Percentiles rank a stretch among this genome's conserved stretches.
Evolutionary conservation across 768 basidiomycete genomes (phyloP).

Genomic region (Amanita molliuscula): DNA sequence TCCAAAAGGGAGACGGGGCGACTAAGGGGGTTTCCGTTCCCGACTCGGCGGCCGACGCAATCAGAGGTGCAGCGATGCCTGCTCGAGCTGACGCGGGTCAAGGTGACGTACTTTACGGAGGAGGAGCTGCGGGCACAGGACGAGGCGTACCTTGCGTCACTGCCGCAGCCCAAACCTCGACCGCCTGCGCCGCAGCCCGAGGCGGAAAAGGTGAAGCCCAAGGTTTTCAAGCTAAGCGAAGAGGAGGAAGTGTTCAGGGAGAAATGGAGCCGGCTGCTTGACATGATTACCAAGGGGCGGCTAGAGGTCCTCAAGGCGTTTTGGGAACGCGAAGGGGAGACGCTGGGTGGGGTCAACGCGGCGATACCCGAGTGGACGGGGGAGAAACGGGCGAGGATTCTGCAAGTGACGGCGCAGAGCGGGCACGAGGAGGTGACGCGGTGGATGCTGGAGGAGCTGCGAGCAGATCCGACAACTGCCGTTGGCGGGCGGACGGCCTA

Average conservation of each 20-base stretch:
- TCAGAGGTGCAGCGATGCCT: conserved; percentile 84
- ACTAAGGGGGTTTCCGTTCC: conserved; percentile 88
- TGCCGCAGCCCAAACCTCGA: conserved; percentile 64
- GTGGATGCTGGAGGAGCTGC: conserved; percentile 71
- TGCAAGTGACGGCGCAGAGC: conserved; percentile 64
- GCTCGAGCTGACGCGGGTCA: conserved; percentile 73
- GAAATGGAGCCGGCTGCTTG: conserved; percentile 75
- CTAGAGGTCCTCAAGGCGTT: conserved; percentile 74
- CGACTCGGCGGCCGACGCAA: conserved; percentile 91
- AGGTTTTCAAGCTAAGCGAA: conserved; percentile 48
- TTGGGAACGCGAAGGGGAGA: conserved; percentile 61
- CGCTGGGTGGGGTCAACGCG: conserved; percentile 50
- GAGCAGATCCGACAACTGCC: conserved; percentile 72
- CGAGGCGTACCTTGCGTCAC: conserved; percentile 79
- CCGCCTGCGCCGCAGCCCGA: conserved; percentile 30
- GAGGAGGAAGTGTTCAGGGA: conserved; percentile 76
- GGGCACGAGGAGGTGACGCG: conserved; percentile 68
- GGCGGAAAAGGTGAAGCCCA: conserved; percentile 32
- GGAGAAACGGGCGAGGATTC: conserved; percentile 49
- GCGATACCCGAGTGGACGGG: conserved; percentile 64
- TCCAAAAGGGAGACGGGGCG: conserved; percentile 75
- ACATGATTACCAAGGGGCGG: conserved; percentile 84
- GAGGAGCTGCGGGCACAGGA: conserved; percentile 78
- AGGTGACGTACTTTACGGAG: conserved; percentile 80
- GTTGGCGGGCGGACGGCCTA: conserved; percentile 67